Percentiles rank a stretch among this genome's conserved stretches.
phyloP scores from a whole-genome alignment of 441 rosid species.

The Corymbia calophylla region DNA sequence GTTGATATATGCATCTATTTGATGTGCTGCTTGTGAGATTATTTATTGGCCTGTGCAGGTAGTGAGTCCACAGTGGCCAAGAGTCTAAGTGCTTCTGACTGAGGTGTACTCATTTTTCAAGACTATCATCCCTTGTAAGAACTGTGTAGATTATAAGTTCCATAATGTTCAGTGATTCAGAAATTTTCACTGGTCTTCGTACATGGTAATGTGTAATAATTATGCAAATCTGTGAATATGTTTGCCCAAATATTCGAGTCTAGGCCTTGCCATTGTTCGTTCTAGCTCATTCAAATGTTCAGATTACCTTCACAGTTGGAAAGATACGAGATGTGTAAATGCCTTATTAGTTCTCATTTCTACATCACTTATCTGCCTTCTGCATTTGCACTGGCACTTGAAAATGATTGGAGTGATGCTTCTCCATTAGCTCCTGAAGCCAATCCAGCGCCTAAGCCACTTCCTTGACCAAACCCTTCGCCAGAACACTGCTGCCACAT shows the following conservation, averaged over 20 bases:
- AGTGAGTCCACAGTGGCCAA: slow-evolving; percentile 94
- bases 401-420: background rate
- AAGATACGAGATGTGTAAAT: background rate
- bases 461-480: background rate
- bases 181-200: background rate
- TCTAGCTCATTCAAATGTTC: background rate
- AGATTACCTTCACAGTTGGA: background rate
- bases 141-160: background rate
- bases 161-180: background rate
- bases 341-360: background rate
- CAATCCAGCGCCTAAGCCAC: background rate
- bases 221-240: background rate
- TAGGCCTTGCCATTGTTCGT: background rate
- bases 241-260: background rate
- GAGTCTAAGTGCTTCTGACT: slow-evolving; percentile 24
- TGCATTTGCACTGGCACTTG: background rate
- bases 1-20: background rate
- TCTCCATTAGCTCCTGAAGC: background rate
- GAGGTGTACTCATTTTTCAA: background rate
- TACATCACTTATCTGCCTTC: background rate
- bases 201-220: background rate
- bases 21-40: background rate
- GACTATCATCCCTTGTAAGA: background rate
- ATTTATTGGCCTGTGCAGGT: slow-evolving; percentile 37
- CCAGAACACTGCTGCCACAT: background rate